Percentiles rank a stretch among this genome's conserved stretches.
Evolutionary conservation across 768 basidiomycete genomes (phyloP).

Genomic region (Sarcodon aspratus): DNA sequence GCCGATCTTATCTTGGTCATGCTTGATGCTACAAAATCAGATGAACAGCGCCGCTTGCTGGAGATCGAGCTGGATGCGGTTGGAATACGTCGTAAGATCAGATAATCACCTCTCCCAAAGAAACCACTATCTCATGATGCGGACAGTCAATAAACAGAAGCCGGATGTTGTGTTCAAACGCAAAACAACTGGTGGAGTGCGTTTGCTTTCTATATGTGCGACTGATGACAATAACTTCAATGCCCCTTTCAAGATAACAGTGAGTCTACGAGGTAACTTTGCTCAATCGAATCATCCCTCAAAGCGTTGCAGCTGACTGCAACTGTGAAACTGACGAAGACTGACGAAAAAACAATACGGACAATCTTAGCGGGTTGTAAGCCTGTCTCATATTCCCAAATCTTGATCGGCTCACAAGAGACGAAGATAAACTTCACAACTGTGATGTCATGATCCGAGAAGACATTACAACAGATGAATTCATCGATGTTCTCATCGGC

Average conservation of each 20-base stretch:
- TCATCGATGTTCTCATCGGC: slow-evolving; percentile 95
- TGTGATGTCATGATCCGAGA: slow-evolving; percentile 99
- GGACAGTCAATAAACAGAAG: slow-evolving; percentile 60
- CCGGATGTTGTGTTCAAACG: slow-evolving; percentile 96
- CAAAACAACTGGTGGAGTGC: slow-evolving; percentile 84
- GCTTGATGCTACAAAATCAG: slow-evolving; percentile 88
- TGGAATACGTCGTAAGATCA: slow-evolving; percentile 52
- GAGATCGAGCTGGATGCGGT: slow-evolving; percentile 95
- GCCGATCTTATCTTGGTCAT: slow-evolving; percentile 84
- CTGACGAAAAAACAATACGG: slow-evolving; percentile 90
- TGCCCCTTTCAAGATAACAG: background rate
- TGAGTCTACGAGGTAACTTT: background rate
- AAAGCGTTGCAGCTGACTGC: slow-evolving; percentile 49
- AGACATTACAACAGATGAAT: slow-evolving; percentile 94
- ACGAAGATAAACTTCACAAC: slow-evolving; percentile 76
- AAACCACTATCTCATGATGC: too few relatives aligned
- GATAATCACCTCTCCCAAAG: too few relatives aligned
- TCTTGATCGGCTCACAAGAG: background rate
- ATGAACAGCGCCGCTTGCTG: slow-evolving; percentile 79
- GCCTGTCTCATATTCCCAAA: slow-evolving; percentile 12
- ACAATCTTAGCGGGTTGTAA: slow-evolving; percentile 84
- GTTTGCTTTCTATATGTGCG: slow-evolving; percentile 10
- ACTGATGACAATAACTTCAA: background rate
- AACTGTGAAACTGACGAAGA: slow-evolving; percentile 89
- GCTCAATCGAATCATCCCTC: background rate